A percentile compares a stretch with the other conserved stretches of the same genome.
These are phyloP conservation scores for Cryptosporidium bovis DNA, from an alignment of 169 alveolate genomes.

Conservation along the genomic window DNA sequence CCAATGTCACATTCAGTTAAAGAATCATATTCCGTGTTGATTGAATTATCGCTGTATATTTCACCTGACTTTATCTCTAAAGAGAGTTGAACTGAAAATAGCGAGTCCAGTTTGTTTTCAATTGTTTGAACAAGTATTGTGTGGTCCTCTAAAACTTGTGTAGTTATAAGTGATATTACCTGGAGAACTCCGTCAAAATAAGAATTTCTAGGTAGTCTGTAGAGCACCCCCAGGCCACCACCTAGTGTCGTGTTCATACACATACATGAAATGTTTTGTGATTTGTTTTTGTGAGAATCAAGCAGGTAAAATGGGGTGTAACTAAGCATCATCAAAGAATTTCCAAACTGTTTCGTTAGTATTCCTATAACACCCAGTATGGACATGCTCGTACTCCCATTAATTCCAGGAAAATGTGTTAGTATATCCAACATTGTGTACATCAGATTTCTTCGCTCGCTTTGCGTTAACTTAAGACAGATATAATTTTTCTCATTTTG, in stretches of 20 bases:
- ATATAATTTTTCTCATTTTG: neutral
- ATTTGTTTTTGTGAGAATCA: slow-evolving; percentile 2
- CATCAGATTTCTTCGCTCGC: slow-evolving; percentile 31
- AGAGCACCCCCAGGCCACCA: slow-evolving; percentile 60
- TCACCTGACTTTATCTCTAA: slow-evolving; percentile 27
- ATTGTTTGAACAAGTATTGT: slow-evolving; percentile 39
- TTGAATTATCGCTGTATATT: slow-evolving; percentile 25
- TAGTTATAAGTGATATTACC: slow-evolving; percentile 57
- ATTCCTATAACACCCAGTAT: slow-evolving; percentile 52
- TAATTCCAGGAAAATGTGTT: slow-evolving; percentile 60
- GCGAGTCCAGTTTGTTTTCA: slow-evolving; percentile 40
- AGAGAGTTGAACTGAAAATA: slow-evolving; percentile 52
- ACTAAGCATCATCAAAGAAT: slow-evolving; percentile 43
- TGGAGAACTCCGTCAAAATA: slow-evolving; percentile 69
- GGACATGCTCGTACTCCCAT: slow-evolving; percentile 70
- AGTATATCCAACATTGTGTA: slow-evolving; percentile 59
- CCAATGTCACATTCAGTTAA: neutral
- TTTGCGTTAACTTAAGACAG: slow-evolving; percentile 7
- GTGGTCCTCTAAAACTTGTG: slow-evolving; percentile 50
- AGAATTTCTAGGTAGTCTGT: slow-evolving; percentile 48
- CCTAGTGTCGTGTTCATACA: slow-evolving; percentile 60
- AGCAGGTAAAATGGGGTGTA: slow-evolving; percentile 63
- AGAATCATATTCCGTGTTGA: neutral
- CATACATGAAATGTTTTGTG: slow-evolving; percentile 35
- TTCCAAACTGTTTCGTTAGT: slow-evolving; percentile 33